Evolutionary conservation across 306 rosid species (phyloP).

Genomic region (Hylodesmum podocarpum): DNA sequence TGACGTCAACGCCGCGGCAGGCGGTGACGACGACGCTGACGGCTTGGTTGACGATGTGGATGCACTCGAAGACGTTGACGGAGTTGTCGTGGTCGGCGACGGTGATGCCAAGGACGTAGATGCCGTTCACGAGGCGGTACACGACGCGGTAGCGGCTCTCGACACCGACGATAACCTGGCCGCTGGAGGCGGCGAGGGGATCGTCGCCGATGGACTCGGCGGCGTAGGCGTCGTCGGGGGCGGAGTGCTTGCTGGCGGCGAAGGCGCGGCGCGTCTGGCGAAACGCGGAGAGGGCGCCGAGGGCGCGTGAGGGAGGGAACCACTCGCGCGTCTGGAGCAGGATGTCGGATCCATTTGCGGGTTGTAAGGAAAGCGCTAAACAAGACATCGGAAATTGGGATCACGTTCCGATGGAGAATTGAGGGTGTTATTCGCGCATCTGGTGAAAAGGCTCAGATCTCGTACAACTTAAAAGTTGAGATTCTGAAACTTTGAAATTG

Average conservation of each 20-base stretch:
- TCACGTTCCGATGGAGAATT: constrained; percentile 2
- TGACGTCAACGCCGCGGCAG: constrained; percentile 91
- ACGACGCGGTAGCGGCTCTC: constrained; percentile 92
- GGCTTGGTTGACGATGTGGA: constrained; percentile 91
- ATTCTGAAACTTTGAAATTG: neutral
- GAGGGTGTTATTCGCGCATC: neutral
- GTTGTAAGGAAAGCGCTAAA: constrained; percentile 86
- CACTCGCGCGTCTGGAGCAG: constrained; percentile 93
- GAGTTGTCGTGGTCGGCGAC: constrained; percentile 83
- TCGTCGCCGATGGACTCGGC: constrained; percentile 80
- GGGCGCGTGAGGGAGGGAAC: constrained; percentile 93
- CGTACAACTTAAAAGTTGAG: neutral
- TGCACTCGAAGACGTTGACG: constrained; percentile 86
- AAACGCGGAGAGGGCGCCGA: constrained; percentile 82
- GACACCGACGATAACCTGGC: constrained; percentile 90
- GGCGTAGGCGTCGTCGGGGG: constrained; percentile 54
- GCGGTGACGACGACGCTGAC: constrained; percentile 81
- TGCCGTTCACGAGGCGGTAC: constrained; percentile 84
- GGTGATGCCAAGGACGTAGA: constrained; percentile 89
- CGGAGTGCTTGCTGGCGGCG: constrained; percentile 40
- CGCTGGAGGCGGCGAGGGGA: constrained; percentile 88
- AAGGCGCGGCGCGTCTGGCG: constrained; percentile 80
- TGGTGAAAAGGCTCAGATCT: constrained; percentile 6
- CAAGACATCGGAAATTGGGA: constrained; percentile 62
- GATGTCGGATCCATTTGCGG: constrained; percentile 80